These are phyloP conservation scores for Blastobotrys persicus DNA, from an alignment of 1,139 yeast genomes.

Conservation along the genomic window DNA sequence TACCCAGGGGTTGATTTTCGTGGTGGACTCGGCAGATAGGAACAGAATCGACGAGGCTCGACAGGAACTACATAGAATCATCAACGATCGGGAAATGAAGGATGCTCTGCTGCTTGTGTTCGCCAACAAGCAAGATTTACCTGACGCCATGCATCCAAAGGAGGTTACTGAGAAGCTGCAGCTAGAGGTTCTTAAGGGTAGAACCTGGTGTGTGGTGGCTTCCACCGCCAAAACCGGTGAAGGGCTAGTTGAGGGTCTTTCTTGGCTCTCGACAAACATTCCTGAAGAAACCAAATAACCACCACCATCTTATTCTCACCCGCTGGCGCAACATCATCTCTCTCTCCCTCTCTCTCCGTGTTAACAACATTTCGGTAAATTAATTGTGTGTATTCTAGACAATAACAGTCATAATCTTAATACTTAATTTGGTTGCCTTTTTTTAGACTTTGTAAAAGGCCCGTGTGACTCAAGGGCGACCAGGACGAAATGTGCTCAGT, in stretches of 20 bases:
- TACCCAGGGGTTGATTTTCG: constrained; percentile 89
- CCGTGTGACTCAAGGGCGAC: too few relatives aligned
- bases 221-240: constrained; percentile 91
- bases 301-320: not conserved
- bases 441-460: too few relatives aligned
- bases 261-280: constrained; percentile 77
- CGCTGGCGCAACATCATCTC: too few relatives aligned
- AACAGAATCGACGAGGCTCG: constrained; percentile 75
- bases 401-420: constrained; percentile 6
- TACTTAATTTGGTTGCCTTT: not conserved
- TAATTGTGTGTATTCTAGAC: constrained; percentile 5
- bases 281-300: constrained; percentile 33
- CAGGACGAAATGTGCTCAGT: too few relatives aligned
- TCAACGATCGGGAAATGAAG: constrained; percentile 75
- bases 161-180: constrained; percentile 85
- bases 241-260: constrained; percentile 86
- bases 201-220: constrained; percentile 89
- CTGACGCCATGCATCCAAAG: constrained; percentile 87
- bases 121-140: constrained; percentile 89
- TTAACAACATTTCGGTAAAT: not conserved
- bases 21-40: constrained; percentile 77
- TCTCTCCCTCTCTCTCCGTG: not conserved
- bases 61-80: constrained; percentile 71
- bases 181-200: constrained; percentile 77
- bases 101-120: constrained; percentile 76